Evolutionary conservation across 352 stramenopile species (phyloP), one percentile per base, ranked within the genome.

Genomic region (Phytophthora idaei): DNA sequence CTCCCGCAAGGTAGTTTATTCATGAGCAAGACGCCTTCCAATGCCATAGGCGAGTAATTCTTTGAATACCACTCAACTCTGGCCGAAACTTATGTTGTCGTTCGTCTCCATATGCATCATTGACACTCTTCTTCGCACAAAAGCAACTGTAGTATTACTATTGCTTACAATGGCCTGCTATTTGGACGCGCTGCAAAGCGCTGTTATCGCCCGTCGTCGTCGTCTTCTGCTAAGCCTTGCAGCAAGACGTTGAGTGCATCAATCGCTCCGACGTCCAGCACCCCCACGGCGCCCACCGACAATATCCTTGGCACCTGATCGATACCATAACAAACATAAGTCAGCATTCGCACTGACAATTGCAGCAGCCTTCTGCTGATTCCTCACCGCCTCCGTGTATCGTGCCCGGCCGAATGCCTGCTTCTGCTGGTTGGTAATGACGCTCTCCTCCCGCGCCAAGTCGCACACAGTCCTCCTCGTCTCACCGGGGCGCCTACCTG

Each of bases 201-300:
- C 80, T 47, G 46, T 76, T 90, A 92, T 92, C 83, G 83, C 15
- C 83, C 83, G 52, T 92, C 83, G 50, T 92, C 83, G 62, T 90
- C 83, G 29, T 90, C 83, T 10, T 67, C 73, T 14, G 59, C 64
- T 36, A 92, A 62, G 47, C 78, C 79, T 31, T 81, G 61, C 34
- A 76, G 31, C 31, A 78, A 57, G 15, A 78, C 27, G 15, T 75
- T 67, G 28, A 87, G 57, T n/a, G 67, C 80, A 50, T 89, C 74
- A 29, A 87, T 64, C 25, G 74, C 59, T 29, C 77, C 71, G 14
- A 80, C 63, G 51, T 84, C 61, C 21, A 83, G 60, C 31, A 87
- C 44, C 2, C 67, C 73, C 29, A 69, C 32, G 1, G 61, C 66
- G 11, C 73, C 61, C 11, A 80, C 66, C 37, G 64, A 54, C 39